Conservation (phyloP, 768 basidiomycete species). For the Crucibulum laeve region DNA sequence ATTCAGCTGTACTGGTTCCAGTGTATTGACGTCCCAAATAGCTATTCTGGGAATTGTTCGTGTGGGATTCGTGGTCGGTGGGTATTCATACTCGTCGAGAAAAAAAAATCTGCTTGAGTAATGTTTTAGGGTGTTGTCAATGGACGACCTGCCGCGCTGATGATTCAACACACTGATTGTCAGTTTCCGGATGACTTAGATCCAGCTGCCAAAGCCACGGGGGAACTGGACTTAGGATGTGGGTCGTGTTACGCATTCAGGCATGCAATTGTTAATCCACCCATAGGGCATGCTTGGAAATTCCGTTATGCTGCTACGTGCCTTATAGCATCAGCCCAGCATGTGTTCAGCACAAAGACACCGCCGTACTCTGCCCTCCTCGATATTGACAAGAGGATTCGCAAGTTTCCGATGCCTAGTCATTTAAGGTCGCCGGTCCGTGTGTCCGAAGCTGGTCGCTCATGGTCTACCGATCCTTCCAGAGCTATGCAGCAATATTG, state of each 20-base stretch:
- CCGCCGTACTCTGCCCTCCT: conserved; percentile 40
- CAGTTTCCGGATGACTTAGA: conserved; percentile 44
- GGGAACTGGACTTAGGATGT: conserved; percentile 40
- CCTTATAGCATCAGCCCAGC: conserved; percentile 37
- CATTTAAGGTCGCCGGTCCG: conserved; percentile 36
- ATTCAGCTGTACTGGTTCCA: neutral
- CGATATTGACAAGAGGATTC: conserved; percentile 46
- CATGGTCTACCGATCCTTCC: conserved; percentile 35
- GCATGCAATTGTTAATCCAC: neutral
- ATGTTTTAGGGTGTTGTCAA: conserved; percentile 37
- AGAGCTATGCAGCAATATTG: conserved; percentile 43
- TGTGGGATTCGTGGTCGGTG: conserved; percentile 47
- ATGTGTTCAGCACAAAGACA: conserved; percentile 32
- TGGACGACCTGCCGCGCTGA: conserved; percentile 44
- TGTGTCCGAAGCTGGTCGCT: conserved; percentile 19
- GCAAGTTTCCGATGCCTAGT: conserved; percentile 42
- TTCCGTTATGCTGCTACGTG: conserved; percentile 40
- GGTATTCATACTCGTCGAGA: conserved; percentile 10
- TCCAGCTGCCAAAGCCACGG: conserved; percentile 20
- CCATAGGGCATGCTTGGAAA: conserved; percentile 39
- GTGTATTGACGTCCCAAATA: conserved; percentile 9
- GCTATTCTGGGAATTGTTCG: conserved; percentile 52
- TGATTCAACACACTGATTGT: conserved; percentile 46
- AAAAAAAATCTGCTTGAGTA: conserved; percentile 1
- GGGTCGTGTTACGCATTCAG: conserved; percentile 13